Evolutionary conservation across 495 filamentous ascomycete genomes (phyloP).

Genomic region (Extremus antarcticus): DNA sequence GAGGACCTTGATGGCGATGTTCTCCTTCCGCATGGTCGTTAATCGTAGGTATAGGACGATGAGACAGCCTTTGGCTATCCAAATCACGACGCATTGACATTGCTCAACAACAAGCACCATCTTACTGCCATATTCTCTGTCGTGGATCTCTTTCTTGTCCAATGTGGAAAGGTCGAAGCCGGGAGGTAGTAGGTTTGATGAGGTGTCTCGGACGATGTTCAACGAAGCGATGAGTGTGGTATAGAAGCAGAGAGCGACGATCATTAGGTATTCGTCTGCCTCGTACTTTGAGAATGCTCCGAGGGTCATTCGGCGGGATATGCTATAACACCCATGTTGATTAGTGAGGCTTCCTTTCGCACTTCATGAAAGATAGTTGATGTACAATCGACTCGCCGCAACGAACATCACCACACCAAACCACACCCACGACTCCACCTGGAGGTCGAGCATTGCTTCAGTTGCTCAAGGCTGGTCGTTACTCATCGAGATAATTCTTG

Average conservation of each 20-base stretch:
- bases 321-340: conserved; percentile 1
- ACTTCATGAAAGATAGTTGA: too few relatives aligned
- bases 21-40: conserved; percentile 37
- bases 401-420: conserved; percentile 34
- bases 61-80: conserved; percentile 45
- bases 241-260: conserved; percentile 43
- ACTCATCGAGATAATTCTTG: background rate
- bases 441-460: conserved; percentile 26
- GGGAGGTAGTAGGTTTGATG: conserved; percentile 50
- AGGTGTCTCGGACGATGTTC: conserved; percentile 44
- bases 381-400: conserved; percentile 32
- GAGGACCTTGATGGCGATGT: conserved; percentile 43
- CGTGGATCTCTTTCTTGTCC: conserved; percentile 35
- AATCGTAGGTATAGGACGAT: conserved; percentile 44
- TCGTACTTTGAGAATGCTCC: conserved; percentile 38
- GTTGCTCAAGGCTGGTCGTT: background rate
- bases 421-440: conserved; percentile 41
- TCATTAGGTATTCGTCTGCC: conserved; percentile 49
- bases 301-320: conserved; percentile 32
- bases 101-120: conserved; percentile 42
- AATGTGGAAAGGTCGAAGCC: conserved; percentile 37
- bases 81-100: conserved; percentile 37
- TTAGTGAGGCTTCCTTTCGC: too few relatives aligned
- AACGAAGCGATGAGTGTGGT: conserved; percentile 45
- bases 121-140: conserved; percentile 44